phyloP scores from a whole-genome alignment of 176 grass and related monocot genomes.

The Pontederia paniculata region DNA sequence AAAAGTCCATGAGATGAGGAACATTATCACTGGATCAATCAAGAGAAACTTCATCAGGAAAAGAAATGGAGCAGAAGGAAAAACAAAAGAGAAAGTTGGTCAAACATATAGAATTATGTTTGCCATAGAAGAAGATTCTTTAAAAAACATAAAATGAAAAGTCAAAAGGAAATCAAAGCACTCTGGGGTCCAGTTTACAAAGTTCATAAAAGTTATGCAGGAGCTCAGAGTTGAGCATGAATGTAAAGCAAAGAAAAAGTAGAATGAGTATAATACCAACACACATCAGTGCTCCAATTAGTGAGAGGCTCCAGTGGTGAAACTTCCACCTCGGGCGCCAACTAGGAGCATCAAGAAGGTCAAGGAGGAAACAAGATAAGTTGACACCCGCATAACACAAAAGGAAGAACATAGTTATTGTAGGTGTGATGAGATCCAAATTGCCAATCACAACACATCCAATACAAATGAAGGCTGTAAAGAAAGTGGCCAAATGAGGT shows the following conservation, averaged over 20 bases:
- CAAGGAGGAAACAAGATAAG: conserved; percentile 87
- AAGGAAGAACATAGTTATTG: conserved; percentile 98
- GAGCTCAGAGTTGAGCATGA: too few species aligned
- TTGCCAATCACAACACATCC: conserved; percentile 87
- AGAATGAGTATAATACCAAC: conserved; percentile 42
- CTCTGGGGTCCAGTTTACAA: too few species aligned
- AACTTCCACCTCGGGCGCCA: conserved; percentile 99
- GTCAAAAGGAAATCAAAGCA: too few species aligned
- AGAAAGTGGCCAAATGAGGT: conserved; percentile 71
- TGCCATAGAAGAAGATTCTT: too few species aligned
- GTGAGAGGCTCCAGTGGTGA: conserved; percentile 97
- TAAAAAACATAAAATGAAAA: too few species aligned
- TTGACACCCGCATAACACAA: conserved; percentile 94
- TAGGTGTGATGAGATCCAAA: conserved; percentile 92
- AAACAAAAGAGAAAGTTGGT: neutral
- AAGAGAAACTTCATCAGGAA: conserved; percentile 1
- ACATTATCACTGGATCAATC: conserved; percentile 82
- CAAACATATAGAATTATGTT: neutral
- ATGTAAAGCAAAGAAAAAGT: neutral
- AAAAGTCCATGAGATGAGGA: conserved; percentile 92
- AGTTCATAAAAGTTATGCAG: too few species aligned
- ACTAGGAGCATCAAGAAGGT: conserved; percentile 97
- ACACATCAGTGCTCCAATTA: conserved; percentile 82
- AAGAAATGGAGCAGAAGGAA: conserved; percentile 10
- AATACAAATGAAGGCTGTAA: conserved; percentile 89